phyloP scores from a whole-genome alignment of 2,329 filamentous ascomycete genomes.

The Trichocomaceae sp. region DNA sequence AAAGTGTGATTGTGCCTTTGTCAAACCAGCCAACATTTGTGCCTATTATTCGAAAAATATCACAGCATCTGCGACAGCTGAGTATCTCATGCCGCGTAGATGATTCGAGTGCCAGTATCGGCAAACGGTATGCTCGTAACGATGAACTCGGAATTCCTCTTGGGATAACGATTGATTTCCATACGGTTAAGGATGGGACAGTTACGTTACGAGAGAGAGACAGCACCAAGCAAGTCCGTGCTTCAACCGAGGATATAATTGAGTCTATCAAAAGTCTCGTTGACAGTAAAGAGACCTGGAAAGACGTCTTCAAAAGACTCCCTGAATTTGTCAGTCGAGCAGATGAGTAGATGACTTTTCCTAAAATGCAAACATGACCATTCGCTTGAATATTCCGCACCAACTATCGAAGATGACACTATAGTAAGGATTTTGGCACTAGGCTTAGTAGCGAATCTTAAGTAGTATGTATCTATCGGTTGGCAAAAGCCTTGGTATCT shows the following conservation, averaged over 20 bases:
- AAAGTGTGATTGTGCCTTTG: conserved; percentile 89
- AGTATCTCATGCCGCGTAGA: conserved; percentile 81
- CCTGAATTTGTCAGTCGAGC: conserved; percentile 62
- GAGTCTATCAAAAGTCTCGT: conserved; percentile 54
- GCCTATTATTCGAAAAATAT: conserved; percentile 65
- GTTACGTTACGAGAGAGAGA: conserved; percentile 76
- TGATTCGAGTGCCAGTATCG: conserved; percentile 83
- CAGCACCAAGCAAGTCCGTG: conserved; percentile 72
- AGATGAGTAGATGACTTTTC: not conserved
- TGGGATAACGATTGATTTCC: conserved; percentile 80
- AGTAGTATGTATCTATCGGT: too few relatives aligned
- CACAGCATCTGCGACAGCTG: conserved; percentile 65
- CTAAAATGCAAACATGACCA: too few relatives aligned
- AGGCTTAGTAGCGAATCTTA: too few relatives aligned
- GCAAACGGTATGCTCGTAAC: conserved; percentile 89
- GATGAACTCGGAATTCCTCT: conserved; percentile 91
- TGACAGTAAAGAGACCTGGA: conserved; percentile 49
- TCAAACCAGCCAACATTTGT: conserved; percentile 74
- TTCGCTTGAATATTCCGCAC: too few relatives aligned
- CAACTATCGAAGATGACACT: too few relatives aligned
- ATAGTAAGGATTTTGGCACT: too few relatives aligned
- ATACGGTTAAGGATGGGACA: conserved; percentile 69
- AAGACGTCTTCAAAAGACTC: conserved; percentile 61
- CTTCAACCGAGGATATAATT: conserved; percentile 63
- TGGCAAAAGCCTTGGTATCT: too few relatives aligned